Percentiles rank a stretch among this genome's conserved stretches.
These are phyloP conservation scores for Lactarius pseudohatsudake DNA, from an alignment of 768 basidiomycete genomes.

Conservation along the genomic window DNA sequence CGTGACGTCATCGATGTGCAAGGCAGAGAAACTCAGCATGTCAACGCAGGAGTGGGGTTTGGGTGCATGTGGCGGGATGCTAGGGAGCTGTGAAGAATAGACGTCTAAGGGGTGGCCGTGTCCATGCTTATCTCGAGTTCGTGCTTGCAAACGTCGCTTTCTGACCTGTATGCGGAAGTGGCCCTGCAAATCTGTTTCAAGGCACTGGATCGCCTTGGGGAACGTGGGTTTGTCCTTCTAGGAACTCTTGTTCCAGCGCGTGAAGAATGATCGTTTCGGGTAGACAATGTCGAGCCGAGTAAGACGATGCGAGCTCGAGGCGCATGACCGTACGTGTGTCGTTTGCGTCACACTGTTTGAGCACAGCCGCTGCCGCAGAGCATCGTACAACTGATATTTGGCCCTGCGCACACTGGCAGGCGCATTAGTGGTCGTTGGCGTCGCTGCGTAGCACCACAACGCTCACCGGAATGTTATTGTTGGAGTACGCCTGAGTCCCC, in stretches of 20 bases:
- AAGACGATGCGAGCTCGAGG: slow-evolving; percentile 90
- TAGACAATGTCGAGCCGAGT: slow-evolving; percentile 87
- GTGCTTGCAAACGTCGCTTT: slow-evolving; percentile 33
- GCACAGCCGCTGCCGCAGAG: slow-evolving; percentile 88
- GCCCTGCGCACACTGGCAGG: slow-evolving; percentile 50
- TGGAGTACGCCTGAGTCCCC: slow-evolving; percentile 79
- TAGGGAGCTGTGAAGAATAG: slow-evolving; percentile 36
- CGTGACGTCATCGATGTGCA: slow-evolving; percentile 34
- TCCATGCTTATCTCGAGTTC: slow-evolving; percentile 34
- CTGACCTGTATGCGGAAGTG: slow-evolving; percentile 51
- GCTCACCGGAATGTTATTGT: slow-evolving; percentile 62
- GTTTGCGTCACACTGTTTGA: slow-evolving; percentile 88
- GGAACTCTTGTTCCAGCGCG: slow-evolving; percentile 60
- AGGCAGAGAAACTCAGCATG: slow-evolving; percentile 62
- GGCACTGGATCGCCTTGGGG: slow-evolving; percentile 76
- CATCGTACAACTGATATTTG: slow-evolving; percentile 93
- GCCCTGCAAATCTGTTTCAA: slow-evolving; percentile 83
- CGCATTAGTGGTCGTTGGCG: slow-evolving; percentile 7
- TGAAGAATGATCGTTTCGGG: slow-evolving; percentile 78
- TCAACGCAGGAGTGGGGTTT: slow-evolving; percentile 42
- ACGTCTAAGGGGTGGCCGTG: slow-evolving; percentile 55
- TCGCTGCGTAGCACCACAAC: background rate
- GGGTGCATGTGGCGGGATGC: slow-evolving; percentile 38
- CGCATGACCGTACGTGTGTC: slow-evolving; percentile 73
- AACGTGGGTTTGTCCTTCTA: slow-evolving; percentile 70